phyloP scores from a whole-genome alignment of 805 yeast species.

The Sugiyamaella qingdaonensis region DNA sequence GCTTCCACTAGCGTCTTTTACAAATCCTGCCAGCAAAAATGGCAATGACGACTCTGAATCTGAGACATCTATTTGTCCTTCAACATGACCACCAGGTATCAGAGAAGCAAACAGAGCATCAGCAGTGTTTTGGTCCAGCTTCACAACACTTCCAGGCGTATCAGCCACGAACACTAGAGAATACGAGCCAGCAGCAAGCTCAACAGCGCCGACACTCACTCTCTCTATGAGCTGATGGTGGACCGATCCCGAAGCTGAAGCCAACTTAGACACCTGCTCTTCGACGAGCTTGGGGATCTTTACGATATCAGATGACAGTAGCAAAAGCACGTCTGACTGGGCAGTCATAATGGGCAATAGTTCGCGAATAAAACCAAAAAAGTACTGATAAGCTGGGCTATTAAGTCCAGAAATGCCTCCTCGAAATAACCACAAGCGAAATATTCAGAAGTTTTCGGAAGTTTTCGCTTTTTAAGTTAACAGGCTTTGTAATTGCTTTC shows the following conservation, averaged over 20 bases:
- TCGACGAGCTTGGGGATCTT: constrained; percentile 10
- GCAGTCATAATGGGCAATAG: constrained; percentile 3
- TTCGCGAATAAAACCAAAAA: background rate
- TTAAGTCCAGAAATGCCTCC: too few relatives aligned
- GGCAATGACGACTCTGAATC: constrained; percentile 37
- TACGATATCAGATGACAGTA: constrained; percentile 14
- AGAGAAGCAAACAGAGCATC: constrained; percentile 29
- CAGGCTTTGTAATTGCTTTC: too few relatives aligned
- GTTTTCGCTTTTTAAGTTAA: too few relatives aligned
- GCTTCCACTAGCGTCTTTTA: constrained; percentile 37
- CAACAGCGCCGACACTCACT: constrained; percentile 30
- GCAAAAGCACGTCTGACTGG: constrained; percentile 1
- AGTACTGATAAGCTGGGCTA: background rate
- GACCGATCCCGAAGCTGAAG: constrained; percentile 3
- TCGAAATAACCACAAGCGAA: too few relatives aligned
- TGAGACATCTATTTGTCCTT: constrained; percentile 26
- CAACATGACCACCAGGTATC: constrained; percentile 30
- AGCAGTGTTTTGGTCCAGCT: constrained; percentile 22
- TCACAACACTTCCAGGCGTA: constrained; percentile 15
- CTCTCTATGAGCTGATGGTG: constrained; percentile 38
- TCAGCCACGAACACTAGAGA: constrained; percentile 28
- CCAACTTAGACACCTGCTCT: constrained; percentile 1
- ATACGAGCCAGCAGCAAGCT: constrained; percentile 28
- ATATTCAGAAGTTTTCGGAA: too few relatives aligned
- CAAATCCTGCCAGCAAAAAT: constrained; percentile 63